Evolutionary conservation across 495 filamentous ascomycete genomes (phyloP), one percentile per base, ranked within the genome.

Genomic region (Trichoderma erinaceum): DNA sequence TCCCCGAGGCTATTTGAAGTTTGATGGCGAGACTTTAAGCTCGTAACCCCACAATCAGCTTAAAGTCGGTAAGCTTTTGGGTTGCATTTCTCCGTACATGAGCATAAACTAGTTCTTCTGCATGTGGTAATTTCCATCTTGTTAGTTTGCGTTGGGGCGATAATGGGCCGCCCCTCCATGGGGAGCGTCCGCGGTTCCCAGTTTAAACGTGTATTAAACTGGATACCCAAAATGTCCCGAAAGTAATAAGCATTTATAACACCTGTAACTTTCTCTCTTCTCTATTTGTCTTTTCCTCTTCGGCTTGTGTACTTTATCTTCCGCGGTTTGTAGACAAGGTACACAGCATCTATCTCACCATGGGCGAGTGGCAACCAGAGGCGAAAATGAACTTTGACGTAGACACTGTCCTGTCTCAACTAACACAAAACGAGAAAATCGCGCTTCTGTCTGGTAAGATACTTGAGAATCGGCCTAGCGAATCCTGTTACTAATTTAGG

Each of bases 11-110:
- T 23, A 23, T 21, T 21, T 52, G 18, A 11, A 23, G 48, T 5
- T 1, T 29, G 6, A 23, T 11, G 18, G n/a, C 48, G 21, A 21
- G 48, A 5, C 21, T 52, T 23, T 52, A 23, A 52, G 48, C 48
- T 52, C 48, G 48, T 52, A 52, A 52, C 48, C 48, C 48, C 48
- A 52, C 48, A 52, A 10, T 23, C 18, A 52, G 48, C 48, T 23
- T n/a, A 10, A n/a, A 23, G 18, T 18, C 12, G 18, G 43, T 46
- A 38, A 38, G 35, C 35, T 38, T 38, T 38, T 38, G 35, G 35
- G 5, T 11, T 13, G 43, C 43, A 46, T 13, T n/a, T 21, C 7
- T 5, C 48, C 48, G 10, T 21, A 18, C 48, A 23, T 21, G 48
- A 21, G 3, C 10, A 25, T 11, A 4, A 18, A 21, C 25, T 21